Conservation (phyloP, 441 rosid species). For the Jatropha podagrica region DNA sequence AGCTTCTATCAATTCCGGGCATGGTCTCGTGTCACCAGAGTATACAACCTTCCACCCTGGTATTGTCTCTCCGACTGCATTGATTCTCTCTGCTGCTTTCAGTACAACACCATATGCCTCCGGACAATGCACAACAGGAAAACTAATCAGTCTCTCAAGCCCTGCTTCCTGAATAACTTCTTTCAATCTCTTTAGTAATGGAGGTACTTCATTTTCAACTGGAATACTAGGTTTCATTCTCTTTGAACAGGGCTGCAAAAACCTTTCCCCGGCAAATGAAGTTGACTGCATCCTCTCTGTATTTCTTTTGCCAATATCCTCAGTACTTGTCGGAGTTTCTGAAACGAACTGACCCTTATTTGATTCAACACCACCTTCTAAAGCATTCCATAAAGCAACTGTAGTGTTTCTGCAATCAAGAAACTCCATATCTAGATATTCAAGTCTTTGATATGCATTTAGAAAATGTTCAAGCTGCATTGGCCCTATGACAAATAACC, state of each 20-base stretch:
- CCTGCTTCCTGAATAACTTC: slow-evolving; percentile 62
- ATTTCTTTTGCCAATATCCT: not conserved
- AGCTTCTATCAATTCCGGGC: slow-evolving; percentile 70
- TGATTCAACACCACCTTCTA: slow-evolving; percentile 34
- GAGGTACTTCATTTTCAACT: slow-evolving; percentile 43
- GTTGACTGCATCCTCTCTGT: slow-evolving; percentile 29
- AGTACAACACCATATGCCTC: slow-evolving; percentile 76
- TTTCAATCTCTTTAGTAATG: slow-evolving; percentile 50
- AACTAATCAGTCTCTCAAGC: slow-evolving; percentile 62
- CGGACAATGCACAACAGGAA: slow-evolving; percentile 93
- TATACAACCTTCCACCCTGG: slow-evolving; percentile 95
- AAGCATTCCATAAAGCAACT: slow-evolving; percentile 55
- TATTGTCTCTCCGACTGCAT: slow-evolving; percentile 57
- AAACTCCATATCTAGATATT: slow-evolving; percentile 88
- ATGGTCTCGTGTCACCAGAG: slow-evolving; percentile 96
- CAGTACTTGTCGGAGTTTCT: slow-evolving; percentile 24
- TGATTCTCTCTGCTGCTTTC: slow-evolving; percentile 69
- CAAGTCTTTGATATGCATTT: slow-evolving; percentile 82
- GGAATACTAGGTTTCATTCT: slow-evolving; percentile 39
- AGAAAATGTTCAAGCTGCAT: slow-evolving; percentile 69
- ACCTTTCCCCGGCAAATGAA: slow-evolving; percentile 56
- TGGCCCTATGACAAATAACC: slow-evolving; percentile 74
- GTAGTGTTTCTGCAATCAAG: slow-evolving; percentile 79
- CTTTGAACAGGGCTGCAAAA: slow-evolving; percentile 68
- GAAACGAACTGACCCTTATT: slow-evolving; percentile 17